Conservation (phyloP, 2,329 filamentous ascomycete species). For the Endothia cerciana region DNA sequence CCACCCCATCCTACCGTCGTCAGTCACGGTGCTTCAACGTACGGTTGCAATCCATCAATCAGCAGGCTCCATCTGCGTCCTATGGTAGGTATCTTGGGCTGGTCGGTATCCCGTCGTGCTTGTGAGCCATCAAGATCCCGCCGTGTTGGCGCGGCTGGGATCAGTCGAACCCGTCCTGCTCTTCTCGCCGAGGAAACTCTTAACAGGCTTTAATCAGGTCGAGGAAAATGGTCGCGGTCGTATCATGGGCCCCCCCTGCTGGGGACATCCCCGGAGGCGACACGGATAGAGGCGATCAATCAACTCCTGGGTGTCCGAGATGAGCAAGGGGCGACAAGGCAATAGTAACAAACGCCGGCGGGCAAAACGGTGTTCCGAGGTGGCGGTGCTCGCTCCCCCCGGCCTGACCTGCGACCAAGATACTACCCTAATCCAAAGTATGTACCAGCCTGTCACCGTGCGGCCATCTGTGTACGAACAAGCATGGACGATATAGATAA, state of each 20-base stretch:
- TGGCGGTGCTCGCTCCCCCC: slow-evolving; percentile 9
- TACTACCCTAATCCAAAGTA: background rate
- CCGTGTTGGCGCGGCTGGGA: background rate
- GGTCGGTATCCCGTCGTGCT: background rate
- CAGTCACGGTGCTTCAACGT: background rate
- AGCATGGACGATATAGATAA: background rate
- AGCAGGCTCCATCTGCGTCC: background rate
- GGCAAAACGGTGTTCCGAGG: background rate
- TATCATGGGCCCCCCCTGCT: background rate
- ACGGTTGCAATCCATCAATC: slow-evolving; percentile 4
- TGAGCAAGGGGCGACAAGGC: slow-evolving; percentile 14
- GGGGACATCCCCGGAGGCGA: slow-evolving; percentile 7
- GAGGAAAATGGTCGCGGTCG: background rate
- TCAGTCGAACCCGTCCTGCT: background rate
- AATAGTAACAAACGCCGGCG: background rate
- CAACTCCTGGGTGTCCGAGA: slow-evolving; percentile 10
- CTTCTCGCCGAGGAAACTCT: background rate
- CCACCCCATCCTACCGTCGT: background rate
- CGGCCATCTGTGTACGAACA: too few relatives aligned
- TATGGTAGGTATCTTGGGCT: background rate
- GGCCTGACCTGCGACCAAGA: background rate
- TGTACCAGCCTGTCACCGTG: background rate
- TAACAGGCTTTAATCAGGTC: background rate
- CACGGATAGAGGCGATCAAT: slow-evolving; percentile 13
- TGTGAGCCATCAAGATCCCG: background rate